phyloP scores from a whole-genome alignment of 176 grass and related monocot species.

The Avena eriantha region DNA sequence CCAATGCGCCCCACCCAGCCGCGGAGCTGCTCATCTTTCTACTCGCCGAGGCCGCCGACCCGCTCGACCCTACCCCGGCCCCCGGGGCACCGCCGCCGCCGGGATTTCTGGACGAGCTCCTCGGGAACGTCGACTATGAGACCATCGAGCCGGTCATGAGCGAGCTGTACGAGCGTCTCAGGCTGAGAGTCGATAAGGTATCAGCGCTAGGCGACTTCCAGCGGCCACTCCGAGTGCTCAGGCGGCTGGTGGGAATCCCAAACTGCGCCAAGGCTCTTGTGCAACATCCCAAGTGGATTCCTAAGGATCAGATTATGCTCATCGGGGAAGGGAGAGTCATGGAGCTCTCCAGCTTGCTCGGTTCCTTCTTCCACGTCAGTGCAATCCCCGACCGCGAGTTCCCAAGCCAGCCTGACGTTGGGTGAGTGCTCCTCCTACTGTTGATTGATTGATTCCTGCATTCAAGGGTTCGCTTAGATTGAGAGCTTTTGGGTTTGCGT shows the following conservation, averaged over 20 bases:
- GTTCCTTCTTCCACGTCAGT: constrained; percentile 90
- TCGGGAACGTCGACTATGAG: constrained; percentile 63
- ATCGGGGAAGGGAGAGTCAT: constrained; percentile 88
- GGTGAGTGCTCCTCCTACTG: constrained; percentile 29
- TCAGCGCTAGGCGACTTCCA: constrained; percentile 87
- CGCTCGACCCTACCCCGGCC: constrained; percentile 61
- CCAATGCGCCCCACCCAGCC: constrained; percentile 47
- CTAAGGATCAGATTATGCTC: constrained; percentile 60
- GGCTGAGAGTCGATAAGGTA: constrained; percentile 65
- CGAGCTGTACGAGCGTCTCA: constrained; percentile 77
- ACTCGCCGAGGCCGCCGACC: constrained; percentile 65
- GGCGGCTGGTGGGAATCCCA: constrained; percentile 63
- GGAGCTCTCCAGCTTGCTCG: constrained; percentile 79
- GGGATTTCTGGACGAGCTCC: constrained; percentile 81
- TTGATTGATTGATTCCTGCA: background rate
- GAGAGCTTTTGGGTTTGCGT: background rate
- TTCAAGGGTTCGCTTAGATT: background rate
- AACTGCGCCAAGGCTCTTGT: constrained; percentile 80
- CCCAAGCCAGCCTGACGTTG: constrained; percentile 72
- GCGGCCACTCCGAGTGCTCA: constrained; percentile 74
- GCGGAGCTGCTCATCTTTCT: constrained; percentile 69
- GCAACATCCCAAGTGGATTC: constrained; percentile 90
- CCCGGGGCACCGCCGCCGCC: constrained; percentile 55
- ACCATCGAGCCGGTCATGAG: constrained; percentile 61
- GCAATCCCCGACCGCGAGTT: constrained; percentile 80